Evolutionary conservation across 805 yeast species (phyloP), one percentile per base, ranked within the genome.

Genomic region (Starmerella riodocensis): DNA sequence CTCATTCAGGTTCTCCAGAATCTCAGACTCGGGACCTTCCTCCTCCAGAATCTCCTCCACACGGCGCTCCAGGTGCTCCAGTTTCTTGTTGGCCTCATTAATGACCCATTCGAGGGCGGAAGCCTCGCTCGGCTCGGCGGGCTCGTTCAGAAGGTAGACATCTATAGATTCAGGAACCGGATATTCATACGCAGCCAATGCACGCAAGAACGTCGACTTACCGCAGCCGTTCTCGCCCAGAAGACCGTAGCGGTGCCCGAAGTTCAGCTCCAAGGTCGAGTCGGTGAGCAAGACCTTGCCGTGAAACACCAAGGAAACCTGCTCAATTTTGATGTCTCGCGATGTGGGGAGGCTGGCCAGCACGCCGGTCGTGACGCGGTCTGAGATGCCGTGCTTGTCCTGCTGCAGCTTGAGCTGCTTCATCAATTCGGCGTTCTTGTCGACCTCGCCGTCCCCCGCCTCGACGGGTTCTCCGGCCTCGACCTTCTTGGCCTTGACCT

Each of bases 161-260:
- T 91, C 98, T 53, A 91, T 83, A 50, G 69, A 73, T 50, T 78
- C 91, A 32, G 98, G 97, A 53, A 88, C 71, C 43, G 98, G 98
- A 65, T 71, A 91, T 65, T 91, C 98, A 62, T 94, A 76, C 37
- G 94, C 93, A 43, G 97, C 96, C 54, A 91, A 63, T 29, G 97
- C 80, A 63, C 83, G 83, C 60, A 91, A 67, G 55, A 91, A 77
- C 19, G 98, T 91, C 34, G 96, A 85, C 66, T 91, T 91, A 68
- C 98, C 98, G 69, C 97, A 91, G 51, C 98, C 98, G 63, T 91
- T 91, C 65, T 86, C 97, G 57, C 98, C 98, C 58, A 91, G 71
- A 47, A 91, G 71, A 67, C 98, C 98, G 61, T 91, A 91, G 65
- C 94, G 78, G 68, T 96, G 80, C 60, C 97, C 98, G 63, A 77